phyloP scores from a whole-genome alignment of 23 red algal species.

The Gracilaria vermiculophylla region DNA sequence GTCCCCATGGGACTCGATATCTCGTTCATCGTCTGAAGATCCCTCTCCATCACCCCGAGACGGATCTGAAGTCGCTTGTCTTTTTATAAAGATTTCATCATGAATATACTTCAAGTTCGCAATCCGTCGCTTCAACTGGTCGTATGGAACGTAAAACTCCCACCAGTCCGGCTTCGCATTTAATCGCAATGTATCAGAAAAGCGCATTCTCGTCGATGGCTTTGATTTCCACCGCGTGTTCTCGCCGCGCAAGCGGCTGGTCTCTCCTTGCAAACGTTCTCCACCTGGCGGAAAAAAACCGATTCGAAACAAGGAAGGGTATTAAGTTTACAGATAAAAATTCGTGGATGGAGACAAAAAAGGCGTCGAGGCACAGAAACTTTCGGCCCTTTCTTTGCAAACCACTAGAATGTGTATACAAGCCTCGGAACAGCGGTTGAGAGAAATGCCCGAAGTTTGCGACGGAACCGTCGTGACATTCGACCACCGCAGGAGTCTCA shows the following conservation, averaged over 20 bases:
- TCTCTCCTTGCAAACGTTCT: too few relatives aligned
- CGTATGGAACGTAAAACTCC: constrained; percentile 64
- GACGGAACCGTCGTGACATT: too few relatives aligned
- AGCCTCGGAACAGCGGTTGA: too few relatives aligned
- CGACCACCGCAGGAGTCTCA: too few relatives aligned
- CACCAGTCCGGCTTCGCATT: constrained; percentile 63
- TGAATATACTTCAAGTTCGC: constrained; percentile 17
- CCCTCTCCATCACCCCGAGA: background rate
- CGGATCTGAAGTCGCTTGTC: background rate
- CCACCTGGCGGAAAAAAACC: too few relatives aligned
- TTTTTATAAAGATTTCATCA: constrained; percentile 21
- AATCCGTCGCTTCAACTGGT: constrained; percentile 49
- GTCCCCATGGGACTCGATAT: background rate
- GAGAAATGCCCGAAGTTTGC: too few relatives aligned
- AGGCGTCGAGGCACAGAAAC: too few relatives aligned
- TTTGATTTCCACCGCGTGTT: background rate
- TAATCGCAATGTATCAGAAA: constrained; percentile 46
- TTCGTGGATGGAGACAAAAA: too few relatives aligned
- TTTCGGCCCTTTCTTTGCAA: too few relatives aligned
- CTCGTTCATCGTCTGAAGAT: constrained; percentile 11
- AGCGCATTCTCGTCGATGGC: constrained; percentile 12
- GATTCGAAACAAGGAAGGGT: too few relatives aligned
- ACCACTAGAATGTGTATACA: too few relatives aligned
- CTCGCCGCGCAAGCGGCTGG: background rate
- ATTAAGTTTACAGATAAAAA: too few relatives aligned